Evolutionary conservation across 1,284 basidiomycete species (phyloP), one percentile per base, ranked within the genome.

Genomic region (Bondarzewia mesenterica): DNA sequence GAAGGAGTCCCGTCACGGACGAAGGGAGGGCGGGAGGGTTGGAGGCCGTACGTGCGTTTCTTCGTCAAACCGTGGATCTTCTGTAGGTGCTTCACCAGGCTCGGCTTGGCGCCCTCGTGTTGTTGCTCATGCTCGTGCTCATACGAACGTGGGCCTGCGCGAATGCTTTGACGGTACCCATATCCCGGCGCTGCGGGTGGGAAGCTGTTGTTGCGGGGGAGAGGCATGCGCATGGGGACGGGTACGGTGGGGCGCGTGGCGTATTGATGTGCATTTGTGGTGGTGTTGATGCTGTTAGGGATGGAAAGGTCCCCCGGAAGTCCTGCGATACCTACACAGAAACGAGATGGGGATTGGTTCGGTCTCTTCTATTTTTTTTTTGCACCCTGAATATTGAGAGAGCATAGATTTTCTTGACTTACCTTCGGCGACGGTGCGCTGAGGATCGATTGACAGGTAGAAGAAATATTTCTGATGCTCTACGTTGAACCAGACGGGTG

Each of bases 21-120:
- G 58, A 80, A 80, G 0, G 79, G 75, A 29, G 66, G 60, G 23
- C 72, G 68, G 15, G 64, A 53, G 12, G 74, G 67, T 54, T 51
- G 76, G 72, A 23, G 69, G n/a, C 77, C 73, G 50, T 80, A 80
- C 8, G 78, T 67, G 51, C 80, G 80, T 63, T 80, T 82, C 60
- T 80, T 78, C 7, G 75, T 79, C 40, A 81, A 55, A 7, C 79
- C 80, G 47, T 82, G 80, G 14, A 76, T 67, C 55, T 77, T 73
- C 56, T 82, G 77, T 7, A 81, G 62, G 16, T 76, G 76, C 25
- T 62, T 67, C 23, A 81, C 78, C 2, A 81, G 62, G 51, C 68
- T 75, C 2, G 71, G 72, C 4, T 51, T 52, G 4, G 54, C 43
- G 8, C 47, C 50, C 10, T 40, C 51, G 10, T 47, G 39, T 26